Base-by-base conservation (phyloP, 352 stramenopile species). In the Phytophthora niederhauseri region DNA sequence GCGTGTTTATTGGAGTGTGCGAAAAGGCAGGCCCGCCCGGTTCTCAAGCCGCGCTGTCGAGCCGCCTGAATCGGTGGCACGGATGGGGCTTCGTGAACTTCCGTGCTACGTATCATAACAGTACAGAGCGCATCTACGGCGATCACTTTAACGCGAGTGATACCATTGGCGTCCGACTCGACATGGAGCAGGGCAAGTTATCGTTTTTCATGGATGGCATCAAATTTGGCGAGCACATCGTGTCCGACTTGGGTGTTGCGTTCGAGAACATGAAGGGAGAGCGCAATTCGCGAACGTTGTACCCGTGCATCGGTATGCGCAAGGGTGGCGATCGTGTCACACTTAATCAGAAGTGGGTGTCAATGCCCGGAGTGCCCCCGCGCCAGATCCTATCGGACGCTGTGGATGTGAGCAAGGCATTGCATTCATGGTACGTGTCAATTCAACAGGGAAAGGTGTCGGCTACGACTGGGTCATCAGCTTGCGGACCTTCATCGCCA, bases 181-280 rank as follows among this genome's bases (percentile, higher is more conserved):
- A 99, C 82, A 99, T 99, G 85, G 97, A 99, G 69, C 86, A 94
- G 73, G 98, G 98, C 36, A 98, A 97, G 53, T 72, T 99, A 46
- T 95, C 93, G 38, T 99, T 99, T 76, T 99, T 99, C 63, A 98
- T 98, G 84, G 98, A 99, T 73, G 97, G 97, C 19, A 95, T 99
- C 53, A 99, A 99, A 76, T 99, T 99, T 84, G 97, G 97, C n/a
- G 97, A 99, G 75, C 97, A 99, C 68, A 98, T 99, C 59, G 84
- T 99, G 31, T 98, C 97, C 55, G 97, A 99, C 76, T 82, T 99
- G 17, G 98, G 98, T 15, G 97, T 98, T 67, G 97, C 98, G 3
- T 99, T 99, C 73, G 95, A 99, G 58, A 97, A 97, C 50, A 86
- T 97, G 66, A 96, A 97, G 75, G 78, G 75, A 24, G 90, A 93